Conservation (phyloP, 345 rosid genomes). For the Eucalyptus virginea region DNA sequence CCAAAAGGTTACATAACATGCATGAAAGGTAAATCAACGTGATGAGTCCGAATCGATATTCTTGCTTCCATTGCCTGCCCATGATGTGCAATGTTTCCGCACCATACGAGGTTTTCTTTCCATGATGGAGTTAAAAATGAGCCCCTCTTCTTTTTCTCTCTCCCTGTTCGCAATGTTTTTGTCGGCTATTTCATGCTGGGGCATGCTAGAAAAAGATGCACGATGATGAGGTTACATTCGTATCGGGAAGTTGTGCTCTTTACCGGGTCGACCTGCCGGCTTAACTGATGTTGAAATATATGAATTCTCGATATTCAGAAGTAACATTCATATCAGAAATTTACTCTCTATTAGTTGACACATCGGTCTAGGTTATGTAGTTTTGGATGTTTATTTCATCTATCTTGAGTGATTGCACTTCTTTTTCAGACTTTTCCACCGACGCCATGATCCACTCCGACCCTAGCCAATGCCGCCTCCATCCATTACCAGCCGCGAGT, state of each 20-base stretch:
- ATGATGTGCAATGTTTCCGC: background rate
- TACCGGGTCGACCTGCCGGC: background rate
- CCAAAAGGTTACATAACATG: background rate
- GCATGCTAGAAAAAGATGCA: background rate
- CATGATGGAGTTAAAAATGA: background rate
- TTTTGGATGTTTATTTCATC: background rate
- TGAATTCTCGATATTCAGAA: background rate
- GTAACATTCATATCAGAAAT: background rate
- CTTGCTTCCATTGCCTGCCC: background rate
- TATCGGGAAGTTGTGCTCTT: background rate
- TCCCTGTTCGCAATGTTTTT: background rate
- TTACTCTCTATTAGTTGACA: background rate
- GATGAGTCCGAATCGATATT: background rate
- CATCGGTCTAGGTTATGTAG: background rate
- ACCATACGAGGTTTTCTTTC: background rate
- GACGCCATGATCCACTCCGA: background rate
- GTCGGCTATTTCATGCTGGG: background rate
- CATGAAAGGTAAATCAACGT: background rate
- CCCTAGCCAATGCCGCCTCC: background rate
- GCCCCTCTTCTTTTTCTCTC: background rate
- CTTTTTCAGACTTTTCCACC: background rate
- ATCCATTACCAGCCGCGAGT: background rate
- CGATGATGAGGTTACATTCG: background rate
- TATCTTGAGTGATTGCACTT: background rate
- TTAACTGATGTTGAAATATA: background rate